Percentiles rank a stretch among this genome's conserved stretches.
Evolutionary conservation across 2,329 filamentous ascomycete genomes (phyloP).

Genomic region (Pseudogymnoascus sp.): DNA sequence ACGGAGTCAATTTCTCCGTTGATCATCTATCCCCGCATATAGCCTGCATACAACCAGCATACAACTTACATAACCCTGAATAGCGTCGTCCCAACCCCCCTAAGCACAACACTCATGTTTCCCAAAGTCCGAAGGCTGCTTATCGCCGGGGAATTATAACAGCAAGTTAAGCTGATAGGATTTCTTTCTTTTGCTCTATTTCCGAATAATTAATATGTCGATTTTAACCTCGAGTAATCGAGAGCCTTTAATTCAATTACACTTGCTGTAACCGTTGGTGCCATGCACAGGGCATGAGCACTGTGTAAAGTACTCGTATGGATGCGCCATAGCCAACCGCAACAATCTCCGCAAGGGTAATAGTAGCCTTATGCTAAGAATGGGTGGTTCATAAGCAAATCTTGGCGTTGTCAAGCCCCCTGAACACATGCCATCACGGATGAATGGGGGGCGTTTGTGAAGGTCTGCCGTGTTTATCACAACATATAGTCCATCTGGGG

Average conservation of each 20-base stretch:
- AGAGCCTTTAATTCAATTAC: too few relatives aligned
- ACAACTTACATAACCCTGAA: background rate
- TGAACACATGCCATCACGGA: background rate
- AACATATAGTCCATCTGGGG: background rate
- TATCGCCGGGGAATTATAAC: too few relatives aligned
- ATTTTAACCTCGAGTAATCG: too few relatives aligned
- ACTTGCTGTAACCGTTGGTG: too few relatives aligned
- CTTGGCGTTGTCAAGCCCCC: background rate
- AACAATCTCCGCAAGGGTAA: slow-evolving; percentile 1
- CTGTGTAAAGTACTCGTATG: too few relatives aligned
- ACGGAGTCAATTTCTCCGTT: background rate
- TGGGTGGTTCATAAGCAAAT: background rate
- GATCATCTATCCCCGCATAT: background rate
- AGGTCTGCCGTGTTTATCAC: background rate
- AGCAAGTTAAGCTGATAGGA: too few relatives aligned
- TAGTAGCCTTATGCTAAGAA: background rate
- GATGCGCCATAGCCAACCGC: background rate
- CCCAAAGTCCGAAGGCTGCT: too few relatives aligned
- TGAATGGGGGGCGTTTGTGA: background rate
- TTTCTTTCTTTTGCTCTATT: too few relatives aligned
- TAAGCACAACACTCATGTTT: too few relatives aligned
- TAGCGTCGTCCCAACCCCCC: background rate
- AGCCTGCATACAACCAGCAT: background rate
- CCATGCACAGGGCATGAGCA: too few relatives aligned
- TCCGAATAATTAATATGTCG: too few relatives aligned